Evolutionary conservation across 108 stramenopile genomes (phyloP), one percentile per base, ranked within the genome.

Genomic region (Skeletonema grethae): DNA sequence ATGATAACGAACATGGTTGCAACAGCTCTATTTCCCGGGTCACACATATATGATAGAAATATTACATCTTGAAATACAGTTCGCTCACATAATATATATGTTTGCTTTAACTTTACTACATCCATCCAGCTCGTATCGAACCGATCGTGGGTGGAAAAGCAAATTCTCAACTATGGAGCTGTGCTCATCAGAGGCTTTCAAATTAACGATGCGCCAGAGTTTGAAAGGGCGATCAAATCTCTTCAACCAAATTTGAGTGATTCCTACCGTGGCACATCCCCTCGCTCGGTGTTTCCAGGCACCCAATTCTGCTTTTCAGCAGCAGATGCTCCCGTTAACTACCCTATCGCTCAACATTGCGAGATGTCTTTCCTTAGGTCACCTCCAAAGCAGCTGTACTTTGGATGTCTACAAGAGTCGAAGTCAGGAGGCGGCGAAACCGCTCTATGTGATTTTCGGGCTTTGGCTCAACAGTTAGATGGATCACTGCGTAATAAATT

Each of bases 121-220:
- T 28, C 25, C 25, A 28, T 28, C 25, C 25, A 28, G 59, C 59
- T 60, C 7, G 59, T 4, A 2, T 4, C 29, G 3, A 82, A 87
- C 31, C 62, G 65, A 16, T 12, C 24, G 1, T 84, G 86, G 86
- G 48, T 87, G 11, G 69, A 75, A 6, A 46, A 74, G 32, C 67
- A 70, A 35, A 65, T 87, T 16, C 35, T 82, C 24, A 18, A 70
- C 20, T 71, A 84, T 45, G 86, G 86, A 2, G 86, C 83, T 3
- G 81, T 87, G 29, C 67, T 87, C 3, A 57, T 84, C 38, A 70
- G 86, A 57, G 83, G 83, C 11, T 87, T 87, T 61, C 29, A 67
- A 13, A 16, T 80, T 16, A 45, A 61, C 31, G 35, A 53, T 13
- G 67, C 77, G 5, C 36, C 61, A 15, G 77, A 81, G 8, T 41